Evolutionary conservation across 2,329 filamentous ascomycete genomes (phyloP).

Genomic region (Sporothrix brasiliensis): DNA sequence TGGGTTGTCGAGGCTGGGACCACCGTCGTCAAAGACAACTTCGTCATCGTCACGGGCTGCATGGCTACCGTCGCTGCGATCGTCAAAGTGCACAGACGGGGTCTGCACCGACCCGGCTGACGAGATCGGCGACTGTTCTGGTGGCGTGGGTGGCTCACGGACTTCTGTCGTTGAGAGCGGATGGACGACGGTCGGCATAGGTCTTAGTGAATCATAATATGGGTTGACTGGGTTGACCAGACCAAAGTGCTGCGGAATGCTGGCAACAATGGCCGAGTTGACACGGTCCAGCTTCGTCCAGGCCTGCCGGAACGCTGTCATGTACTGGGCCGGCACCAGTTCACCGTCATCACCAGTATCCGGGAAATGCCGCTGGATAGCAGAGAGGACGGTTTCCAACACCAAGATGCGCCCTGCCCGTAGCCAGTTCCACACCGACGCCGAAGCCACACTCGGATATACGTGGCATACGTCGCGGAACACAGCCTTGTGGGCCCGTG

Average conservation of each 20-base stretch:
- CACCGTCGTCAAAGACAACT: conserved; percentile 36
- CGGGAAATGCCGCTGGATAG: conserved; percentile 46
- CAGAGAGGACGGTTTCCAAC: conserved; percentile 52
- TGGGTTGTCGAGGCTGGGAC: conserved; percentile 49
- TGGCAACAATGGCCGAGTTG: conserved; percentile 50
- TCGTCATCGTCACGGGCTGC: conserved; percentile 22
- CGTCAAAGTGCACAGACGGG: conserved; percentile 18
- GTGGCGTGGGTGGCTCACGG: conserved; percentile 29
- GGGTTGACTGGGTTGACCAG: conserved; percentile 50
- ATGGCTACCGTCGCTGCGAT: conserved; percentile 1
- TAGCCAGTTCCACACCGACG: conserved; percentile 54
- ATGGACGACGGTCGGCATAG: conserved; percentile 25
- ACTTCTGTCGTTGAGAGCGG: conserved; percentile 34
- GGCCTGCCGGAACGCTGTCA: conserved; percentile 45
- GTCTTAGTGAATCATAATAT: conserved; percentile 37
- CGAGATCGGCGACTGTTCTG: conserved; percentile 31
- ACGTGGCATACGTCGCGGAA: conserved; percentile 50
- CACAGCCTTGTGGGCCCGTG: conserved; percentile 47
- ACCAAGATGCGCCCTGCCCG: conserved; percentile 52
- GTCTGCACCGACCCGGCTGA: conserved; percentile 29
- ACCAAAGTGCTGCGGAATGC: conserved; percentile 55
- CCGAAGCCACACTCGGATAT: conserved; percentile 50
- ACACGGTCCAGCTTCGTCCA: conserved; percentile 48
- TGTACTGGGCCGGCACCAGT: conserved; percentile 39
- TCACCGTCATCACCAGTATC: conserved; percentile 35